Evolutionary conservation across 257 asterid genomes (phyloP), one percentile per base, ranked within the genome.

Genomic region (Dorcoceras hygrometricum): DNA sequence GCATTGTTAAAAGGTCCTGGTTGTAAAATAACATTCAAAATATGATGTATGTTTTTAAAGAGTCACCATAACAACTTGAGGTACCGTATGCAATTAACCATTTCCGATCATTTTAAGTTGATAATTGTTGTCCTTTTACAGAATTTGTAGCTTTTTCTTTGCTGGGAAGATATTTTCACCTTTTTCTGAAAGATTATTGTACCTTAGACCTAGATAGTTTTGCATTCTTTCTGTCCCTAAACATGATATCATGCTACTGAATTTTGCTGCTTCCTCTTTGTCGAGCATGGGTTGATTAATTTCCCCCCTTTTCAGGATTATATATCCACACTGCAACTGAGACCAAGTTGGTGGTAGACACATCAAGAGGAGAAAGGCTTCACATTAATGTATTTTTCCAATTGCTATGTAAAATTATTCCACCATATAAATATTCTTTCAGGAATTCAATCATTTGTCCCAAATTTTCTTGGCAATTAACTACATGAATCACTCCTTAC

Each of bases 361-460:
- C 99, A 6, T 90, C 97, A 71, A 90, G 97, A 77, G 97, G 95
- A 83, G 99, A 94, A 87, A 84, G 92, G 79, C 96, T 88, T 57
- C 95, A 95, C 31, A 94, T 90, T 72, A 93, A 93, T 85, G 99
- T 94, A 90, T 24, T 71, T 63, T 50, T 74, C 7, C 70, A 34
- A 31, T 64, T 36, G 6, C 62, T 39, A 14, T 48, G 22, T 66
- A 63, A 69, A 12, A n/a, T 6, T 55, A 57, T 68, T 34, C 48
- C 53, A 28, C 32, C 22, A 29, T 65, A 55, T 8, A 23, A 57
- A 68, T 16, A 59, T 39, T 63, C 23, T 59, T 59, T 66, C 32
- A 68, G 50, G 51, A 51, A 20, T 65, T 61, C 64, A 43, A 43
- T 56, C 12, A 59, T 50, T 8, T 28, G 26, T 39, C 48, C 34